Base-by-base conservation (phyloP, 1,284 basidiomycete species). In the Moesziomyces globuligerus region DNA sequence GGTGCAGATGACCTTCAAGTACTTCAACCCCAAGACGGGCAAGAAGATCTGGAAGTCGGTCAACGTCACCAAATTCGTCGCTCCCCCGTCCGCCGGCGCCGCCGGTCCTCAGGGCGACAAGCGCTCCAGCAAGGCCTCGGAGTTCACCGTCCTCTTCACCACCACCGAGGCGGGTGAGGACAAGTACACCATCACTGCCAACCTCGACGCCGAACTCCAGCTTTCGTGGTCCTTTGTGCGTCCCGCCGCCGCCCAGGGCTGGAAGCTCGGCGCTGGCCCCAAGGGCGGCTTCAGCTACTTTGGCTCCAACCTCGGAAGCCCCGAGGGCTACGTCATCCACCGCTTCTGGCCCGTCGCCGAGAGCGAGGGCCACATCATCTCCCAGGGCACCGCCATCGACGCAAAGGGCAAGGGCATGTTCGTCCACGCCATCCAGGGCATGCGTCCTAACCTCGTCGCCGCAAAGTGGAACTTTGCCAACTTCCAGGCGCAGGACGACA, bases 351-450 rank as follows among this genome's bases (percentile, higher is more conserved):
- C 75, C 32, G 55, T 72, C 28, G 86, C 87, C 64, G 78, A 84
- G 57, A 89, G 87, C 47, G 85, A 60, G 59, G 94, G 94, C 1
- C 87, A 89, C 70, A 82, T 98, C 80, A 87, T 93, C 56, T 82
- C 87, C 72, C 87, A 90, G 44, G 94, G 93, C 34, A 84, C 87
- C 50, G 77, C 90, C 17, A 84, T 88, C 58, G 82, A 88, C 37
- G 86, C 90, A 39, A 86, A 88, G 34, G 94, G 92, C 39, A 86
- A 89, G n/a, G 94, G 92, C 36, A 92, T 94, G 89, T 91, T 97
- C 81, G 87, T 96, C 21, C 92, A 96, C 83, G 95, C 96, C 25
- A 95, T 98, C 83, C 96, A 98, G 83, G 95, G 94, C 78, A 97
- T 99, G 93, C 89, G 94, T 10, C 93, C 94, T 51, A 93, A 99